A percentile compares a stretch with the other conserved stretches of the same genome.
Conservation (phyloP, 305 asterid genomes). For the Fraxinus floribunda region DNA sequence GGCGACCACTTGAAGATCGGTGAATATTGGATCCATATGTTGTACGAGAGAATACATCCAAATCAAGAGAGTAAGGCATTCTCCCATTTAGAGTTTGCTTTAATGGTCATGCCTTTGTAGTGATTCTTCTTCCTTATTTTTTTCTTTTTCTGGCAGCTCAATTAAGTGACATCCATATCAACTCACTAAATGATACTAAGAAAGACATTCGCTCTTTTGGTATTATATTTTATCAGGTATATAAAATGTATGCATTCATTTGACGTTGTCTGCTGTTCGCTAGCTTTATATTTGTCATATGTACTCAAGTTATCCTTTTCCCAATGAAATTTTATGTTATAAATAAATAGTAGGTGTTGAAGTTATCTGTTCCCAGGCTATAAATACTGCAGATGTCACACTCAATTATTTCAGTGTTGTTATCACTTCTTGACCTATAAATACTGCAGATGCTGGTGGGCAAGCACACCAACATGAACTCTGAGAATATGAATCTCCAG, state of each 20-base stretch:
- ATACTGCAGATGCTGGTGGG: constrained; percentile 36
- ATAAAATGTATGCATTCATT: background rate
- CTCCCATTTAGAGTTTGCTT: background rate
- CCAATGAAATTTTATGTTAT: background rate
- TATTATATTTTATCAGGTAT: constrained; percentile 50
- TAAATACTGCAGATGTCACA: background rate
- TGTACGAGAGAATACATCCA: constrained; percentile 48
- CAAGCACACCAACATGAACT: background rate
- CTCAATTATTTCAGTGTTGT: background rate
- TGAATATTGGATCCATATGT: constrained; percentile 66
- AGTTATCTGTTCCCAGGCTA: background rate
- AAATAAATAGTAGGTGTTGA: background rate
- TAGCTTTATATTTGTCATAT: constrained; percentile 1
- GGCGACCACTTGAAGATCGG: constrained; percentile 63
- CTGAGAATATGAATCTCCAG: constrained; percentile 30
- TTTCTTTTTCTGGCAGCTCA: constrained; percentile 34
- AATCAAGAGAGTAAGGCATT: constrained; percentile 43
- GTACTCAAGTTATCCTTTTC: background rate
- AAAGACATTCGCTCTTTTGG: constrained; percentile 56
- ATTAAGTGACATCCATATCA: constrained; percentile 26
- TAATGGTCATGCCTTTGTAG: background rate
- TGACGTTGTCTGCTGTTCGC: constrained; percentile 3
- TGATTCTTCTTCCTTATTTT: background rate
- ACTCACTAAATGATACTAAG: constrained; percentile 30
- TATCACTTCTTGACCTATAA: background rate